Evolutionary conservation across 176 grass and related monocot genomes (phyloP).

Genomic region (Pharus latifolius): DNA sequence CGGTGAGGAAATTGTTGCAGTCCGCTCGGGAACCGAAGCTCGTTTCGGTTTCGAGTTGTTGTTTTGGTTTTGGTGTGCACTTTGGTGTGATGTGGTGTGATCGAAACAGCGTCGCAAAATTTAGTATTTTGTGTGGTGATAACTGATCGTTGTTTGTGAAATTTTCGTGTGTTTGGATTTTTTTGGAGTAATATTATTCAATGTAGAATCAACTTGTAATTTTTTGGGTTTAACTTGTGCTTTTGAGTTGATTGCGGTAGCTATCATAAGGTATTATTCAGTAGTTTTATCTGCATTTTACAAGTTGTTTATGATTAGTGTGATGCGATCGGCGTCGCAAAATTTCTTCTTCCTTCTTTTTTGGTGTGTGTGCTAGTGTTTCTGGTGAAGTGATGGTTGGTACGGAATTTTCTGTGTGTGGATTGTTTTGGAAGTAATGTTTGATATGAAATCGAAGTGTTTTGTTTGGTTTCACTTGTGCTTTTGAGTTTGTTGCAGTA

Average conservation of each 20-base stretch:
- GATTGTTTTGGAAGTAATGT: not conserved
- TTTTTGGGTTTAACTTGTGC: no score
- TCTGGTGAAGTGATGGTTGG: not conserved
- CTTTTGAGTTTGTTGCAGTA: no score
- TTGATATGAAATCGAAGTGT: not conserved
- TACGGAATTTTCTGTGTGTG: not conserved
- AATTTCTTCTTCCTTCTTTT: not conserved
- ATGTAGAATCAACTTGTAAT: no score
- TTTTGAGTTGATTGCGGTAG: no score
- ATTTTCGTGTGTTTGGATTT: no score
- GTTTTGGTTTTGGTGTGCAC: not conserved
- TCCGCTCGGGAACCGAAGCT: not conserved
- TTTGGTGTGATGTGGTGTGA: not conserved
- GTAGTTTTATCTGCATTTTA: no score
- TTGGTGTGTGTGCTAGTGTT: not conserved
- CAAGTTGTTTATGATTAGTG: no score
- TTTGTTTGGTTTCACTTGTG: no score
- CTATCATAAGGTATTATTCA: no score
- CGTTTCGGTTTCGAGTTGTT: not conserved
- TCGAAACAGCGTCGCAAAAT: not conserved
- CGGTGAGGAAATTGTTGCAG: conserved; percentile 11
- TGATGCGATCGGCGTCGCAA: not conserved
- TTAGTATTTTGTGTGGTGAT: no score
- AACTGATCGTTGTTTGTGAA: no score
- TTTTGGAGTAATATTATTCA: no score